Percentiles rank a stretch among this genome's conserved stretches.
phyloP scores from a whole-genome alignment of 345 rosid genomes.

The Salix caprea region DNA sequence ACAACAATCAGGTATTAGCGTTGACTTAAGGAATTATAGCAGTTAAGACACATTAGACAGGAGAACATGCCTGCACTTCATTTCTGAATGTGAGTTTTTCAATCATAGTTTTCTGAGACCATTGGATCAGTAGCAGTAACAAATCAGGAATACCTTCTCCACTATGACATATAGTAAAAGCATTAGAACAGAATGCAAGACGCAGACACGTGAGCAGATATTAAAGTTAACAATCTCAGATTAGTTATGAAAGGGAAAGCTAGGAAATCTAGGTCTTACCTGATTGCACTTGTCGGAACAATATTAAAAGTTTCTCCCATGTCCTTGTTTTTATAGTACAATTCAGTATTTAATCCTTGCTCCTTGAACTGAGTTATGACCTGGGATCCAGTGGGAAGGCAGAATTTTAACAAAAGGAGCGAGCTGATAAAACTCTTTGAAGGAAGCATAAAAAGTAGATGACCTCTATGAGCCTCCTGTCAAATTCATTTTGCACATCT shows the following conservation, averaged over 20 bases:
- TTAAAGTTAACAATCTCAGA: neutral
- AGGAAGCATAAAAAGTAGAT: slow-evolving; percentile 1
- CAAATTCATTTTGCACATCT: slow-evolving; percentile 69
- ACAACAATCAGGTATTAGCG: slow-evolving; percentile 19
- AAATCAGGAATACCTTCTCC: slow-evolving; percentile 96
- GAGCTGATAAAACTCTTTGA: neutral
- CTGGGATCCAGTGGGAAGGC: slow-evolving; percentile 32
- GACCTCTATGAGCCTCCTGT: slow-evolving; percentile 62
- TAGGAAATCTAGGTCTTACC: slow-evolving; percentile 30
- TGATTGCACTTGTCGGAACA: slow-evolving; percentile 92
- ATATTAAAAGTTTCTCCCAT: slow-evolving; percentile 77
- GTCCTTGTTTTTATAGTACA: slow-evolving; percentile 82
- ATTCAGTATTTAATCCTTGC: slow-evolving; percentile 87
- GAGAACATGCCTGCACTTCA: slow-evolving; percentile 62
- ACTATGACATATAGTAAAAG: slow-evolving; percentile 28
- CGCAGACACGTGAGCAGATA: neutral
- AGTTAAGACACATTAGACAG: neutral
- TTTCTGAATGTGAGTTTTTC: slow-evolving; percentile 78
- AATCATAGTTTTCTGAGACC: slow-evolving; percentile 95
- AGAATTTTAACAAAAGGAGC: neutral
- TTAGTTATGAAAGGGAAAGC: neutral
- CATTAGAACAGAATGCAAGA: neutral
- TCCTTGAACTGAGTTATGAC: slow-evolving; percentile 71
- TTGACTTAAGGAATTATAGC: neutral
- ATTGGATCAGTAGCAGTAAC: slow-evolving; percentile 71